A percentile compares a stretch with the other conserved stretches of the same genome.
phyloP scores from a whole-genome alignment of 1,284 basidiomycete species.

The Stygiomarasmius scandens region DNA sequence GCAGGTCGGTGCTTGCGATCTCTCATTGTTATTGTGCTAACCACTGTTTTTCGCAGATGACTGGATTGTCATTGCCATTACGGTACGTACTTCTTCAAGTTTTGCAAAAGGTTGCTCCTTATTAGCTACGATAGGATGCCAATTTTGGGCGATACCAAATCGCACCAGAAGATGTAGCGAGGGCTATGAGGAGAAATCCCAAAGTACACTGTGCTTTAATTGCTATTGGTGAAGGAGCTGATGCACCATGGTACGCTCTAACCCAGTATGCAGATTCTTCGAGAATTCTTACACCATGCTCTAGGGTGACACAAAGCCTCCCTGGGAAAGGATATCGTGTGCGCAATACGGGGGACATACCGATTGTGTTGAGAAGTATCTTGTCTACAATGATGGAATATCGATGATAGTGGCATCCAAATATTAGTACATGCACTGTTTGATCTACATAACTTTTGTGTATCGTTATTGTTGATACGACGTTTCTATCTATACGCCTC shows the following conservation, averaged over 20 bases:
- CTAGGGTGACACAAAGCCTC: slow-evolving; percentile 60
- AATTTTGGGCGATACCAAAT: slow-evolving; percentile 68
- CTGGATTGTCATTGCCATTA: slow-evolving; percentile 70
- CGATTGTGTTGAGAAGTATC: slow-evolving; percentile 51
- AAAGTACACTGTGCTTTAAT: slow-evolving; percentile 69
- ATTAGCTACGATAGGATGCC: slow-evolving; percentile 45
- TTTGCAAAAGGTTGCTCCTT: background rate
- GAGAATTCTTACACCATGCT: slow-evolving; percentile 1
- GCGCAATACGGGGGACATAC: slow-evolving; percentile 52
- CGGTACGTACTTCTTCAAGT: slow-evolving; percentile 31
- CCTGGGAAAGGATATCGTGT: slow-evolving; percentile 52
- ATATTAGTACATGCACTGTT: no score
- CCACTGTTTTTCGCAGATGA: slow-evolving; percentile 46
- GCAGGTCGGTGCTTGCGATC: slow-evolving; percentile 47
- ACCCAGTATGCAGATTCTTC: background rate
- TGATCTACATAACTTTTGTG: no score
- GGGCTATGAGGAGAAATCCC: slow-evolving; percentile 59
- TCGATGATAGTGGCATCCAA: background rate
- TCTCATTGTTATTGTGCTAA: no score
- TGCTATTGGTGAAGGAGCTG: slow-evolving; percentile 71
- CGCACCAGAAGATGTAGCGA: slow-evolving; percentile 57
- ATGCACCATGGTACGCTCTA: slow-evolving; percentile 54
- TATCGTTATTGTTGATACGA: no score
- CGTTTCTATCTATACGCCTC: no score
- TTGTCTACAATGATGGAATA: slow-evolving; percentile 51